phyloP scores from a whole-genome alignment of 176 grass and related monocot genomes.

The Musa schizocarpa region DNA sequence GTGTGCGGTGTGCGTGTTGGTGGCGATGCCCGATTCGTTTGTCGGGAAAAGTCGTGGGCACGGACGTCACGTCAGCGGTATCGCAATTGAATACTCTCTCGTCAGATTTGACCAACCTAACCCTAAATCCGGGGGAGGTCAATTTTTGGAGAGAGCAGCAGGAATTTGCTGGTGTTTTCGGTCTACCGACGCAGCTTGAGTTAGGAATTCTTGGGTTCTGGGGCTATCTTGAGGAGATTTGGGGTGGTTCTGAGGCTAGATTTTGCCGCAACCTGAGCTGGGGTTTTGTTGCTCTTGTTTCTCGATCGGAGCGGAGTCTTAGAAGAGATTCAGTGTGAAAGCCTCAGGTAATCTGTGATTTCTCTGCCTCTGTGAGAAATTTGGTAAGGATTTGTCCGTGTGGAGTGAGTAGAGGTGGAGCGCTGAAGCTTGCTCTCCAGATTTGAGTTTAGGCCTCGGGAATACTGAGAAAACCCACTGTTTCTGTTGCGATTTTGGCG shows the following conservation, averaged over 20 bases:
- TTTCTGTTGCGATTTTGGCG: neutral
- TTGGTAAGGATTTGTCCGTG: neutral
- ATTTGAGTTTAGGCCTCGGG: neutral
- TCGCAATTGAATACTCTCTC: neutral
- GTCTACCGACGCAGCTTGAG: neutral
- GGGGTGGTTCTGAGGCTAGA: neutral
- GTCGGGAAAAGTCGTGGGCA: neutral
- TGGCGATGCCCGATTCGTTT: neutral
- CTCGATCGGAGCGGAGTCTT: neutral
- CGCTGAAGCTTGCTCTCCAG: neutral
- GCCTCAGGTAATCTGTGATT: neutral
- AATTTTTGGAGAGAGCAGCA: neutral
- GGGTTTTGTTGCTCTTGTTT: neutral
- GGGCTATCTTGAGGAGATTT: neutral
- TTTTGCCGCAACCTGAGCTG: neutral
- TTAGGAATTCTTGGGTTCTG: neutral
- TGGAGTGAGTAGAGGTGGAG: neutral
- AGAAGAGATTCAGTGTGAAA: neutral
- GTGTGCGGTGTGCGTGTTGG: neutral
- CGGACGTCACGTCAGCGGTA: neutral
- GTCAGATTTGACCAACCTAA: neutral
- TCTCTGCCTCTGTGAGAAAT: neutral
- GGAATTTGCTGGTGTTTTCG: neutral
- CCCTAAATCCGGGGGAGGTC: neutral
- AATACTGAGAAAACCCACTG: neutral